phyloP scores from a whole-genome alignment of 208 protist genomes.

The Acanthamoeba castellanii region DNA sequence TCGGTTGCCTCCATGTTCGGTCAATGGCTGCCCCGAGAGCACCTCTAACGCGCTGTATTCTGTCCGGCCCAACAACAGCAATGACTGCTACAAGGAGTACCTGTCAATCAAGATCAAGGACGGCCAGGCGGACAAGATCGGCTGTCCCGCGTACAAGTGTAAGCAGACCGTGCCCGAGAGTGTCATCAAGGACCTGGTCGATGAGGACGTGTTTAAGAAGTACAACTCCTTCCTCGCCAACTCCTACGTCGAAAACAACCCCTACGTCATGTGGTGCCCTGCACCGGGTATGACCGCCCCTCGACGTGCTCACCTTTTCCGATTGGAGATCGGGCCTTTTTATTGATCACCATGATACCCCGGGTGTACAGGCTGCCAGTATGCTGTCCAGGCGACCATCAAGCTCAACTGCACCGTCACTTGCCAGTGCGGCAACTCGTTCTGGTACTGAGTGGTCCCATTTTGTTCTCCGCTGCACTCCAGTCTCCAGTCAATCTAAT shows the following conservation, averaged over 20 bases:
- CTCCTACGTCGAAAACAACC: constrained; percentile 54
- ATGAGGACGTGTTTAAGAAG: constrained; percentile 57
- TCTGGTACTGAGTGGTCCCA: not conserved
- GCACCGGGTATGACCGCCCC: not conserved
- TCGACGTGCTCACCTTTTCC: not conserved
- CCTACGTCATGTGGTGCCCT: constrained; percentile 51
- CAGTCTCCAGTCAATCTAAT: no score
- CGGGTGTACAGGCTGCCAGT: not conserved
- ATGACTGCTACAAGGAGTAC: constrained; percentile 60
- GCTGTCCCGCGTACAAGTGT: constrained; percentile 58
- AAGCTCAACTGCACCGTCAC: constrained; percentile 28
- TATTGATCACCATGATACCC: not conserved
- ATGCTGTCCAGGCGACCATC: constrained; percentile 26
- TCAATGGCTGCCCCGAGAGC: not conserved
- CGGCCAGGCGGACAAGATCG: constrained; percentile 37
- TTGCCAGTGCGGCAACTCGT: constrained; percentile 35
- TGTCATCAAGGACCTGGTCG: not conserved
- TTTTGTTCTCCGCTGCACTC: not conserved
- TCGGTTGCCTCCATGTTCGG: not conserved
- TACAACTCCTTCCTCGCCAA: constrained; percentile 65
- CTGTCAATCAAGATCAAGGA: constrained; percentile 64
- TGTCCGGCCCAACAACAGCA: not conserved
- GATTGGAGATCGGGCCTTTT: not conserved
- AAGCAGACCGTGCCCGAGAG: not conserved
- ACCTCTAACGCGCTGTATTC: not conserved